Evolutionary conservation across 73 alveolate genomes (phyloP).

Genomic region (Stentor roeselii): DNA sequence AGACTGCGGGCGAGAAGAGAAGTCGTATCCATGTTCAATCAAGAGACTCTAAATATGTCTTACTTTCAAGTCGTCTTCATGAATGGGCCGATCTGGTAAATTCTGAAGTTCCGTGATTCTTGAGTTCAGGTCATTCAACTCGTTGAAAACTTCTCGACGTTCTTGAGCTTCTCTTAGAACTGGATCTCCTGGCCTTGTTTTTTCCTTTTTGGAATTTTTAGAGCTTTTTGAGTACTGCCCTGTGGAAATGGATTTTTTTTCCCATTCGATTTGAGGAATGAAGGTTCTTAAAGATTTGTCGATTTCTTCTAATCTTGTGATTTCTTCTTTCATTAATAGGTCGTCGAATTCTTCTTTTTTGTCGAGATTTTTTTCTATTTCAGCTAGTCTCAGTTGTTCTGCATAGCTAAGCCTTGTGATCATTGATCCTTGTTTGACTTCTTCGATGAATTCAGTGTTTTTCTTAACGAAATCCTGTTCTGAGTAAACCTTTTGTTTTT

Average conservation of each 20-base stretch:
- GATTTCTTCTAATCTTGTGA: slow-evolving; percentile 14
- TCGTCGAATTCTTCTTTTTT: neutral
- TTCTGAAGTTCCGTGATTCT: neutral
- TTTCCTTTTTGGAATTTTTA: neutral
- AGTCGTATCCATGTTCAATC: neutral
- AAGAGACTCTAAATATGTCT: neutral
- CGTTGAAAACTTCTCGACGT: neutral
- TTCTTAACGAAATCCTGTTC: neutral
- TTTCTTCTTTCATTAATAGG: neutral
- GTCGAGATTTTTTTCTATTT: neutral
- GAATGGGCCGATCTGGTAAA: neutral
- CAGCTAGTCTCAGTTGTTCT: neutral
- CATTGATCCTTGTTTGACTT: neutral
- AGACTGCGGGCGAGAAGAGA: neutral
- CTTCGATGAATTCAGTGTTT: neutral
- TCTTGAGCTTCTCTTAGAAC: slow-evolving; percentile 23
- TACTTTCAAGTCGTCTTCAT: neutral
- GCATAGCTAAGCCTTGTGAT: neutral
- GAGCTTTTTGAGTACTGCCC: neutral
- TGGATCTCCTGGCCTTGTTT: slow-evolving; percentile 16
- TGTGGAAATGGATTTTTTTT: neutral
- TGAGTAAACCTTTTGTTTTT: neutral
- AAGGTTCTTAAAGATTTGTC: neutral
- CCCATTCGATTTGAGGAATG: slow-evolving; percentile 19
- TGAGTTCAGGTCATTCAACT: neutral